Conservation (phyloP, 2,329 filamentous ascomycete species). For the Aspergillus floridensis region DNA sequence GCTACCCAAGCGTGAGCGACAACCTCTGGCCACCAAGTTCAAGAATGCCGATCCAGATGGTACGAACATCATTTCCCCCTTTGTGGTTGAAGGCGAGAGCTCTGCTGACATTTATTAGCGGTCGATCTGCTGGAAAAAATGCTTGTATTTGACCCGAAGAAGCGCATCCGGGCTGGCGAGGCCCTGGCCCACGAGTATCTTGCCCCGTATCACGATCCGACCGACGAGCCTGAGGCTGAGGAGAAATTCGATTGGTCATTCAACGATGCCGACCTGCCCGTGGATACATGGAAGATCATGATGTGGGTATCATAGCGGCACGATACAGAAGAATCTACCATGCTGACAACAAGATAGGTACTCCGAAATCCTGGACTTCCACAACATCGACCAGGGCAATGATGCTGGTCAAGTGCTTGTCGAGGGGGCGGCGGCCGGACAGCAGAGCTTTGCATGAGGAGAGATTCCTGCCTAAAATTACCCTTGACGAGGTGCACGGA, state of each 20-base stretch:
- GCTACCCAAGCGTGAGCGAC: slow-evolving; percentile 87
- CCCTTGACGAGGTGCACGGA: slow-evolving; percentile 14
- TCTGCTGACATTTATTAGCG: slow-evolving; percentile 51
- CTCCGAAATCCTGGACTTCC: slow-evolving; percentile 97
- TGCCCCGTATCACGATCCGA: slow-evolving; percentile 93
- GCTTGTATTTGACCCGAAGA: slow-evolving; percentile 98
- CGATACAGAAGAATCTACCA: neutral
- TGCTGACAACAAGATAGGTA: slow-evolving; percentile 61
- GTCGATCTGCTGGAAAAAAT: slow-evolving; percentile 93
- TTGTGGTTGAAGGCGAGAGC: neutral
- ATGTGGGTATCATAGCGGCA: slow-evolving; percentile 63
- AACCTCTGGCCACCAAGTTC: slow-evolving; percentile 84
- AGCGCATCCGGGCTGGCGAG: slow-evolving; percentile 81
- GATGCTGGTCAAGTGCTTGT: slow-evolving; percentile 33
- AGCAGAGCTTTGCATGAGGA: slow-evolving; percentile 28
- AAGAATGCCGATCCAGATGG: slow-evolving; percentile 86
- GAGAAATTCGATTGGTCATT: slow-evolving; percentile 99
- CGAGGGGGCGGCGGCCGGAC: slow-evolving; percentile 23
- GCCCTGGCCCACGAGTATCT: slow-evolving; percentile 91
- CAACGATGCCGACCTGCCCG: slow-evolving; percentile 93
- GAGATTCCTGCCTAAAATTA: slow-evolving; percentile 9
- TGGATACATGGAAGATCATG: slow-evolving; percentile 99
- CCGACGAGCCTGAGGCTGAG: slow-evolving; percentile 89
- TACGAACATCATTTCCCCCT: slow-evolving; percentile 43
- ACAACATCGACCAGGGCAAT: slow-evolving; percentile 71